Base-by-base conservation (phyloP, 2,329 filamentous ascomycete species). In the Blumeria graminis region DNA sequence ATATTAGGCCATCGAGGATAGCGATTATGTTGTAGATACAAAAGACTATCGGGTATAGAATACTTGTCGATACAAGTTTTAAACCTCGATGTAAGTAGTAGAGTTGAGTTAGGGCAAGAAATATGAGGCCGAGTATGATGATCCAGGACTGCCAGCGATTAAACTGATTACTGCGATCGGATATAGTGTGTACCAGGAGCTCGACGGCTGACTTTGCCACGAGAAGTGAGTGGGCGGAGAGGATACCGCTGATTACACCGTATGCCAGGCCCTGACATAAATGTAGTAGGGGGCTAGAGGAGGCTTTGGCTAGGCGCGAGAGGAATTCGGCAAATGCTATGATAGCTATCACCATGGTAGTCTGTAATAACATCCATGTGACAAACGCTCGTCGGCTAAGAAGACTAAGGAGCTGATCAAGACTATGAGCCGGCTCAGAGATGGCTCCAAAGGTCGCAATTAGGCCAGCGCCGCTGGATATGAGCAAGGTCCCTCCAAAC, bases 1-100 rank as follows among this genome's bases (percentile, higher is more conserved):
- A 98, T 64, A 98, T 94, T 62, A 98, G 75, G 35, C 92, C 92
- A 69, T 98, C 92, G 62, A 96, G 74, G 62, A 98, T 98, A 61
- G 92, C 92, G 65, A 96, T 89, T 65, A 98, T 94, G 74, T 98
- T 98, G 75, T 96, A 98, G 61, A 96, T 80, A 74, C 92, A 98
- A 70, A 98, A 98, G 41, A 96, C 89, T 63, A 96, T 82, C 5
- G 92, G 92, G 69, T 98, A 98, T 62, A 98, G 75, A 59, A 96
- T 84, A 64, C 87, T 94, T 22, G 92, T 96, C 56, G 89, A 95
- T 68, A 93, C 88, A 55, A 98, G 76, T 69, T 94, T 94, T 60
- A 98, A 76, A 56, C 92, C 92, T 46, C 86, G 80, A 67, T 98
- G 92, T 59, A 98, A 78, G 69, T 93, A 96, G 70, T 94, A 98